phyloP scores from a whole-genome alignment of 371 early-diverging fungal genomes.

The Apophysomyces sp. region DNA sequence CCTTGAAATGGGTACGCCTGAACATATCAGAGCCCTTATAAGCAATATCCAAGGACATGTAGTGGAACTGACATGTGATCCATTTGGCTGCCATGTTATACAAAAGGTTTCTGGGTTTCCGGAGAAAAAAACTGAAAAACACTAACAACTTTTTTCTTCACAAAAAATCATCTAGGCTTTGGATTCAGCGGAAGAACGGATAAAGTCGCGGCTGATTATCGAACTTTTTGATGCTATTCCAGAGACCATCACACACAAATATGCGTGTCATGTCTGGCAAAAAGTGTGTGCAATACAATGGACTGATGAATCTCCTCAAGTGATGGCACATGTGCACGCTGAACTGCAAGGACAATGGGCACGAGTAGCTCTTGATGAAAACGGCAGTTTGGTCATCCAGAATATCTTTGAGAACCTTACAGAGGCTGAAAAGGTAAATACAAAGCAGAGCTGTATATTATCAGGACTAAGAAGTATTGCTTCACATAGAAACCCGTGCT shows the following conservation, averaged over 20 bases:
- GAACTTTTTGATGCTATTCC: constrained; percentile 65
- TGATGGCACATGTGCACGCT: constrained; percentile 61
- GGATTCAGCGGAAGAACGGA: constrained; percentile 63
- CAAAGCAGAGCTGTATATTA: not conserved
- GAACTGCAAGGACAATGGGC: constrained; percentile 65
- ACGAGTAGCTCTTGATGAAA: constrained; percentile 73
- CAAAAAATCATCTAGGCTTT: constrained; percentile 38
- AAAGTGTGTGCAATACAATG: constrained; percentile 74
- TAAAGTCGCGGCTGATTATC: constrained; percentile 53
- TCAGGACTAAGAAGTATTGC: not conserved
- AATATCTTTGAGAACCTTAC: constrained; percentile 75
- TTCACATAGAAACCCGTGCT: constrained; percentile 47
- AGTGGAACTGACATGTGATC: constrained; percentile 65
- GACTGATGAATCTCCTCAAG: constrained; percentile 47
- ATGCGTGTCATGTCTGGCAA: constrained; percentile 84
- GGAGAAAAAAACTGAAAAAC: not conserved
- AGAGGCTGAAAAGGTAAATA: constrained; percentile 57
- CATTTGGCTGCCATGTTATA: constrained; percentile 80
- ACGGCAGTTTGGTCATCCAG: constrained; percentile 79
- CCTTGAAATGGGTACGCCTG: constrained; percentile 63
- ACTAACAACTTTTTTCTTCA: too few relatives aligned
- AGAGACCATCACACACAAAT: constrained; percentile 74
- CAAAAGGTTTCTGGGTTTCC: constrained; percentile 53
- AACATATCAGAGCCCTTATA: constrained; percentile 58
- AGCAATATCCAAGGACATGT: constrained; percentile 65